Evolutionary conservation across 2,329 filamentous ascomycete species (phyloP), one percentile per base, ranked within the genome.

Genomic region (Cyanodermella asteris): DNA sequence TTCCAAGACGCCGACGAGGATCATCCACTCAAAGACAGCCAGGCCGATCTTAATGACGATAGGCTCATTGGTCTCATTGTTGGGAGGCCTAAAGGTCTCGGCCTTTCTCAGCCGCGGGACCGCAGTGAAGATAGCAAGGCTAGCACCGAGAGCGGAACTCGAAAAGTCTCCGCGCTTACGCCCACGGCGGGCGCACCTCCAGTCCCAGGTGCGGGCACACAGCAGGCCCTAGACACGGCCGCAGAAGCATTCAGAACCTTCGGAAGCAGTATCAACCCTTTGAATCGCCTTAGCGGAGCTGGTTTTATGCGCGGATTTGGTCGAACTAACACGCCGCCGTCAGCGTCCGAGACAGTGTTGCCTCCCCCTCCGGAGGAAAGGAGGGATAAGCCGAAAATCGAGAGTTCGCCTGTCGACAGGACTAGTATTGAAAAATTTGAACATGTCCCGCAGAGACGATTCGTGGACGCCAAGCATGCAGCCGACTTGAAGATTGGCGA

Each of bases 161-260:
- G 31, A 24, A 26, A 22, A 17, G 15, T 29, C 20, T 15, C 35
- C 22, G 36, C 39, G 25, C 22, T 34, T 11, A 24, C 38, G 13
- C 31, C 33, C 20, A 34, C 46, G 5, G 26, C 38, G 4, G 22
- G 41, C 5, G 35, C 43, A 19, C 30, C 31, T 21, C 11, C 33
- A 15, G 38, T 41, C 14, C 34, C 37, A 11, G 26, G 39, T 16
- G 31, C 45, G 6, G 37, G 51, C 7, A 36, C 40, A 14, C 31
- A 37, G 3, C 31, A 41, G 6, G 36, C 33, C 6, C 34, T 41
- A 25, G 64, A 61, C 31, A 70, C 72, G 3, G 70, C 74, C 8
- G 64, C 90, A 2, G 78, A 90, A 34, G 78, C 77, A 8, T 72
- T 91, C 55, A 69, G 76, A 27, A 84, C 64, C 42, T 60, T 91